A percentile compares a stretch with the other conserved stretches of the same genome.
phyloP scores from a whole-genome alignment of 2,329 filamentous ascomycete species.

The Alternaria hordeiaustralica region DNA sequence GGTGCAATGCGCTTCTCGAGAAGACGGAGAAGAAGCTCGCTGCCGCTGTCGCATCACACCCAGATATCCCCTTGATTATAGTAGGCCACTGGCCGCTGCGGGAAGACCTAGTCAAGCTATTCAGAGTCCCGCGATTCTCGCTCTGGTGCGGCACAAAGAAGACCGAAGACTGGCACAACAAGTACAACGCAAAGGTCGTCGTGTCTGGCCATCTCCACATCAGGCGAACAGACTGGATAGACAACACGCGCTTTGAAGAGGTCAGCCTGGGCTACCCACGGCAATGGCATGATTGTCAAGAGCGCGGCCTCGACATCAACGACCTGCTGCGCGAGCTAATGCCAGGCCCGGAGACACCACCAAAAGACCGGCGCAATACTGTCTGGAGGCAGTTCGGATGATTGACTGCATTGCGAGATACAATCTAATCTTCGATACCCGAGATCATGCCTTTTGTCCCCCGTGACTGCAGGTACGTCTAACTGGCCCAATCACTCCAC shows the following conservation, averaged over 20 bases:
- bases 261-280: constrained; percentile 56
- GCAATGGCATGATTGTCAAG: constrained; percentile 55
- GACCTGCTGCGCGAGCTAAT: constrained; percentile 55
- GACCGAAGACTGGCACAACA: constrained; percentile 56
- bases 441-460: constrained; percentile 1
- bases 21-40: constrained; percentile 51
- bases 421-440: constrained; percentile 1
- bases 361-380: constrained; percentile 25
- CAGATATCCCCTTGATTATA: constrained; percentile 50
- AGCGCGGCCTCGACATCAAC: constrained; percentile 54
- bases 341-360: constrained; percentile 49
- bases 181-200: constrained; percentile 55
- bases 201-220: constrained; percentile 57
- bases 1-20: constrained; percentile 53
- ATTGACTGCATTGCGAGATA: constrained; percentile 4
- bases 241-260: constrained; percentile 56
- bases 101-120: constrained; percentile 53
- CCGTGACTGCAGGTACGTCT: constrained; percentile 11
- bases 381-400: constrained; percentile 40
- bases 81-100: constrained; percentile 57
- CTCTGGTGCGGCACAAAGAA: constrained; percentile 58
- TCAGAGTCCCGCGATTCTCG: constrained; percentile 52
- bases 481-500: constrained; percentile 9
- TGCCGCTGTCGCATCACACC: constrained; percentile 35
- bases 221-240: constrained; percentile 55